Evolutionary conservation across 1,139 yeast species (phyloP), one percentile per base, ranked within the genome.

Genomic region (Sugiyamaella novakii): DNA sequence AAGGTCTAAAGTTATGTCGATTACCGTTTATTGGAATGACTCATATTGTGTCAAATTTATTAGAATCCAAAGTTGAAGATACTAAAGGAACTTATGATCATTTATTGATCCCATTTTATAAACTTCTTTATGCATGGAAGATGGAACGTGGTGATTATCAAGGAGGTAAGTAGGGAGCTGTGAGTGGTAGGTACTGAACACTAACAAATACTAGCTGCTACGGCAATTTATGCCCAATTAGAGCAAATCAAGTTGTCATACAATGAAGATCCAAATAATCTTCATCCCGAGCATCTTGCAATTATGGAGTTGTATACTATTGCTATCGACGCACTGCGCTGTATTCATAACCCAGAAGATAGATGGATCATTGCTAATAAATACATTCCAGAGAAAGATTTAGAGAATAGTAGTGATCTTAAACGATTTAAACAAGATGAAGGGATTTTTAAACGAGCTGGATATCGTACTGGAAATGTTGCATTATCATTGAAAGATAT

Each of bases 11-110:
- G 19, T 51, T 67, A 33, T 56, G 62, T 33, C 48, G 59, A 31
- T 62, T 62, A 27, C 69, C 70, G 6, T 68, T 68, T 47, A 54
- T 62, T 7, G 70, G 70, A 1, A 43, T 67, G 46, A 52, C 62
- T 2, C 51, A 53, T 3, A 29, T 51, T 3, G 64, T 68, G 10
- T 51, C 59, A 5, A 45, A 49, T 5, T 50, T 58, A 10, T 47
- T 68, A 25, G 54, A 52, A 12, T 17, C 46, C 7, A 37, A 51
- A 19, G 50, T 49, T 5, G 43, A 57, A 15, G 30, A 58, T 12
- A 37, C 11, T 18, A 50, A 30, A 6, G 44, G 40, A 2, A 33
- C 43, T 10, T 50, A 43, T 39, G 49, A 43, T 14, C 33, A 25
- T 4, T 44, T 49, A 10, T 30, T 24, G 12, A 43, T 57, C 14